Base-by-base conservation (phyloP, 73 alveolate genomes). In the Diophrys sp. region DNA sequence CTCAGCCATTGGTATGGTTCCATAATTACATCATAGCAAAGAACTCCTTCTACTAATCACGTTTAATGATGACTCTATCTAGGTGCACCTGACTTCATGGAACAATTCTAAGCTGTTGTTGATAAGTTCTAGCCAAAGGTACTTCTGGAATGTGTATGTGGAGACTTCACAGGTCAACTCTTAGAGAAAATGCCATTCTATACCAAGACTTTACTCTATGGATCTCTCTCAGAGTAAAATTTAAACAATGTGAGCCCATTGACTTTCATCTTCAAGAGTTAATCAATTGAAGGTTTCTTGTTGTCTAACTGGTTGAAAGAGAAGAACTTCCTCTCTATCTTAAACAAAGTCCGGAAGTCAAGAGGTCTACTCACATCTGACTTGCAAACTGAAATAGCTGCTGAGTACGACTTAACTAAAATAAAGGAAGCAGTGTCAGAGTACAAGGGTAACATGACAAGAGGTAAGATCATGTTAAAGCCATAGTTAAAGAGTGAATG, bases 81-180 rank as follows among this genome's bases (percentile, higher is more conserved):
- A n/a, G n/a, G n/a, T n/a, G n/a, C n/a, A 1, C 54, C 1, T 54
- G 85, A 70, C 28, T 89, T 89, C 54, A 2, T 31, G 44, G 68
- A 73, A n/a, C 57, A 80, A 27, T 74, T 77, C 2, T 56, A 90
- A 54, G 87, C 62, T 0, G 66, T 88, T 14, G 67, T 81, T 29
- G 66, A 33, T 28, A 62, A 85, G 68, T 73, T 85, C 11, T 70
- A 68, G 23, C 81, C 96, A 25, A 90, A 26, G 34, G 87, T 79
- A 0, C 80, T 76, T 0, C 78, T 84, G 33, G 96, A 90, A 56
- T 90, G 94, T 31, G 85, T 90, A 1, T 87, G 88, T 33, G 94
- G 96, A 24, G 80, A 68, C 0, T 33, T 68, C 54, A 74, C 88
- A 0, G 88, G 86, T 1, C 33, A 75, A 24, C 34, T 90, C 1